Evolutionary conservation across 2,329 filamentous ascomycete genomes (phyloP).

Genomic region (Akanthomyces uredinophilus): DNA sequence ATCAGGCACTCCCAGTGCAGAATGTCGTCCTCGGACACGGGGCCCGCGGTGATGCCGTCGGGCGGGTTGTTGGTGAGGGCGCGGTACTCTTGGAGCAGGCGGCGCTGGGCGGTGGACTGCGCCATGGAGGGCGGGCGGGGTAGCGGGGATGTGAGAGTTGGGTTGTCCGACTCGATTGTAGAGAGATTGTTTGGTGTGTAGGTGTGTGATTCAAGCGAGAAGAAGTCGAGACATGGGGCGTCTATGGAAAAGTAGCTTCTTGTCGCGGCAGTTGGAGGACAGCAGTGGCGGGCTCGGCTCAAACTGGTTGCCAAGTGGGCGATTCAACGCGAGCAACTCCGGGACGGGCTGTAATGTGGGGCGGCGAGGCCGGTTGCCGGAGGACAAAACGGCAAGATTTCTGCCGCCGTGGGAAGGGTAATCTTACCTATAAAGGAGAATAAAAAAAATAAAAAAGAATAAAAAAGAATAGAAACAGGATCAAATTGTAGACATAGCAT

Average conservation of each 20-base stretch:
- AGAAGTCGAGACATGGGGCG: too few relatives aligned
- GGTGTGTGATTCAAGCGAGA: too few relatives aligned
- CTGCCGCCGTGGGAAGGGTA: too few relatives aligned
- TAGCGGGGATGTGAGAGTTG: neutral
- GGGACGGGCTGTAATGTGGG: neutral
- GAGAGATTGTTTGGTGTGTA: too few relatives aligned
- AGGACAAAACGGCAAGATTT: neutral
- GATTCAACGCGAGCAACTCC: neutral
- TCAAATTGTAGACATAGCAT: too few relatives aligned
- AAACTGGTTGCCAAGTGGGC: neutral
- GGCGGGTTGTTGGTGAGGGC: constrained; percentile 89
- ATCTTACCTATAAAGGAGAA: neutral
- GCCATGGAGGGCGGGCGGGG: constrained; percentile 37
- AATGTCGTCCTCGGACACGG: constrained; percentile 89
- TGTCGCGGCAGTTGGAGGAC: too few relatives aligned
- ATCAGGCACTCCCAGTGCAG: constrained; percentile 96
- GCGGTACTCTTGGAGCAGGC: constrained; percentile 94
- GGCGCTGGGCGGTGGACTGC: constrained; percentile 61
- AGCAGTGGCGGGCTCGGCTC: neutral
- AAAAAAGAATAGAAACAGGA: too few relatives aligned
- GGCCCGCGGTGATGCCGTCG: constrained; percentile 95
- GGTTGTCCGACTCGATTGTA: neutral
- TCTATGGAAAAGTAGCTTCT: too few relatives aligned
- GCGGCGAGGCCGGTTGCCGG: neutral
- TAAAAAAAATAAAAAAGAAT: neutral